These are phyloP conservation scores for Durio zibethinus DNA, from an alignment of 345 rosid species.

Conservation along the genomic window DNA sequence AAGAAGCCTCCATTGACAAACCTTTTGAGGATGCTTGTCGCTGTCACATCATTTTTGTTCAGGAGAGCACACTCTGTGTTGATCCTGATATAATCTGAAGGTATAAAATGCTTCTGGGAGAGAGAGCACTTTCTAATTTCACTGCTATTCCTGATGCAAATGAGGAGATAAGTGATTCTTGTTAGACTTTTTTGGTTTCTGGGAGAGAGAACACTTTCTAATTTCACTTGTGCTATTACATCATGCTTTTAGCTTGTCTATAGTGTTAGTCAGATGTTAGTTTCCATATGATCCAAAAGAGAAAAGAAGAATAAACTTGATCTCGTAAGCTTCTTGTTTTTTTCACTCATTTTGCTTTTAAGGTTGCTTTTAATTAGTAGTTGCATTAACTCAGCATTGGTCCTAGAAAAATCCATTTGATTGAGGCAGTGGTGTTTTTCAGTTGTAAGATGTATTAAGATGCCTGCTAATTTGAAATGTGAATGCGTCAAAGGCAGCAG, in stretches of 20 bases:
- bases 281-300: not conserved
- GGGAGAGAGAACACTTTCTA: no score
- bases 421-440: not conserved
- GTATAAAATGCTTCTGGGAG: slow-evolving; percentile 85
- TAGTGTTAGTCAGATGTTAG: not conserved
- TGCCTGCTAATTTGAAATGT: not conserved
- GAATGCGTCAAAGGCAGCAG: not conserved
- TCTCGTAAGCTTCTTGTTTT: not conserved
- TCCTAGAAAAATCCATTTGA: no score
- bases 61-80: slow-evolving; percentile 46
- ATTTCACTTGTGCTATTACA: not conserved
- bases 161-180: slow-evolving; percentile 54
- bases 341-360: not conserved
- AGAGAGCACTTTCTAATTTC: slow-evolving; percentile 68
- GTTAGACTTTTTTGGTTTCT: not conserved
- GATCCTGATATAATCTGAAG: slow-evolving; percentile 56
- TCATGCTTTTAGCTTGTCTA: not conserved
- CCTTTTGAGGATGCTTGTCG: slow-evolving; percentile 87
- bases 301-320: not conserved
- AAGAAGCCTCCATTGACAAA: slow-evolving; percentile 78
- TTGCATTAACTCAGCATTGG: no score
- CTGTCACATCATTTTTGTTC: slow-evolving; percentile 68
- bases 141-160: slow-evolving; percentile 70
- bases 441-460: not conserved
- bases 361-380: no score